These are phyloP conservation scores for Breynia disticha DNA, from an alignment of 441 rosid species.

Conservation along the genomic window DNA sequence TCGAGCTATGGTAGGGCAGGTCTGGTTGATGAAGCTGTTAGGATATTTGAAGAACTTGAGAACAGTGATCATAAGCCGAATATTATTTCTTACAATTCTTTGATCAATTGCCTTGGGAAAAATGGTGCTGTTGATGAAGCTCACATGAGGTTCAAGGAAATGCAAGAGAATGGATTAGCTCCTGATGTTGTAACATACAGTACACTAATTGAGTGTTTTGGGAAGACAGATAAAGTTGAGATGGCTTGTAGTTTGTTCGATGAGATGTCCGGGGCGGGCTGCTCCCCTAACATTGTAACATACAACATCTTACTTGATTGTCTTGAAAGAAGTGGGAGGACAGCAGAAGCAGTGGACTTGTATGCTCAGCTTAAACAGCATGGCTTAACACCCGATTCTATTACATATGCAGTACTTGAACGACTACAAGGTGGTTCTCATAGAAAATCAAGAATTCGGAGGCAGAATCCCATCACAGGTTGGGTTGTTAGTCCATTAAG, in stretches of 20 bases:
- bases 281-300: constrained; percentile 77
- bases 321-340: constrained; percentile 74
- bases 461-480: constrained; percentile 81
- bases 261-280: constrained; percentile 71
- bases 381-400: constrained; percentile 79
- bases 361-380: constrained; percentile 73
- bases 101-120: constrained; percentile 88
- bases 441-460: constrained; percentile 50
- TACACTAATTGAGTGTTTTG: constrained; percentile 88
- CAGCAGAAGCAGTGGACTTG: constrained; percentile 79
- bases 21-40: constrained; percentile 55
- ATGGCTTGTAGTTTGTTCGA: constrained; percentile 80
- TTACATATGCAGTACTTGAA: constrained; percentile 70
- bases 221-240: constrained; percentile 80
- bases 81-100: constrained; percentile 71
- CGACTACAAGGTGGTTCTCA: constrained; percentile 72
- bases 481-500: constrained; percentile 83
- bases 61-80: constrained; percentile 60
- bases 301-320: constrained; percentile 87
- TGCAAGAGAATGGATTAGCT: constrained; percentile 76
- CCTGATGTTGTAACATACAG: constrained; percentile 94
- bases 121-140: constrained; percentile 93
- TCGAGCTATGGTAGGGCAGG: constrained; percentile 84
- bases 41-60: constrained; percentile 65
- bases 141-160: constrained; percentile 83